These are phyloP conservation scores for Dendrobium huoshanense DNA, from an alignment of 106 monocot species.

Conservation along the genomic window DNA sequence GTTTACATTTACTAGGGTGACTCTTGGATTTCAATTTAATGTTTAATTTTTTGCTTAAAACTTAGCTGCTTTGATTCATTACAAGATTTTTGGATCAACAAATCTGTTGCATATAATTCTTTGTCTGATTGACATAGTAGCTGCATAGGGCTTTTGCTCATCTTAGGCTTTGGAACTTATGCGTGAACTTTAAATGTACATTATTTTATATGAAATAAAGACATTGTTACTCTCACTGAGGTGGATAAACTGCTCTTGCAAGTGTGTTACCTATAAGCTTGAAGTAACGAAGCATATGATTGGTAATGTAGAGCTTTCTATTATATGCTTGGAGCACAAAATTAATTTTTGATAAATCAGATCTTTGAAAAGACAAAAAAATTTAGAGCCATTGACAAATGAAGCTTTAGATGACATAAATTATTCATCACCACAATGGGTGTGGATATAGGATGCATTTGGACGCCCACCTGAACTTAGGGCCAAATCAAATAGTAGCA, in stretches of 20 bases:
- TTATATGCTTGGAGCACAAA: background rate
- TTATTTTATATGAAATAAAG: background rate
- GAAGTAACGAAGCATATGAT: background rate
- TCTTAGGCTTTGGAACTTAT: background rate
- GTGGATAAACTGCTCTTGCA: background rate
- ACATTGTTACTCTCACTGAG: background rate
- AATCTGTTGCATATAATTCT: background rate
- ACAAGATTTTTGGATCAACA: background rate
- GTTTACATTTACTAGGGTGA: background rate
- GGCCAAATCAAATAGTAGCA: too few relatives aligned
- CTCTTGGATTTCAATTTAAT: background rate
- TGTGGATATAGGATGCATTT: too few relatives aligned
- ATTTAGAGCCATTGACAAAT: background rate
- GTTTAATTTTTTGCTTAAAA: background rate
- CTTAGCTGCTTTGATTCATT: background rate
- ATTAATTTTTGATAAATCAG: background rate
- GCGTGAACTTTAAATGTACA: background rate
- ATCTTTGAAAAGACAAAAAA: background rate
- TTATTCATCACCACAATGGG: too few relatives aligned
- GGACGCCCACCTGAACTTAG: too few relatives aligned
- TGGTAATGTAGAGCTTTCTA: constrained; percentile 1
- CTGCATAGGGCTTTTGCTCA: background rate
- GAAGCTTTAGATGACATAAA: too few relatives aligned
- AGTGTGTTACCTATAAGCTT: background rate
- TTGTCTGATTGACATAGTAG: background rate